Percentiles rank a stretch among this genome's conserved stretches.
Evolutionary conservation across 345 rosid species (phyloP).

Genomic region (Syzygium grande): DNA sequence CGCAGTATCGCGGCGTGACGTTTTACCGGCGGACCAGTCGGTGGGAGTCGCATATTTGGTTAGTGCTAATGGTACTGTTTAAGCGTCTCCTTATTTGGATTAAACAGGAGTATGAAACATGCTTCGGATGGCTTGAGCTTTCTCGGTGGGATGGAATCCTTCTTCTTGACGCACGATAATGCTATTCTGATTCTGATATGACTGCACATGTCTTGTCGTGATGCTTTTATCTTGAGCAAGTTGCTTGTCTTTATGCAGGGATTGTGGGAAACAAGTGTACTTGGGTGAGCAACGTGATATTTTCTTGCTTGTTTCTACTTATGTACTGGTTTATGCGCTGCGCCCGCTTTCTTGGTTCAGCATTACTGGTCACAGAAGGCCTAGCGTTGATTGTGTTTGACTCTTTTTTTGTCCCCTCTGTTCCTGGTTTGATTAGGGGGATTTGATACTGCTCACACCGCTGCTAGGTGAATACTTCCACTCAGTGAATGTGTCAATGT

Average conservation of each 20-base stretch:
- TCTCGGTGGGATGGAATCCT: background rate
- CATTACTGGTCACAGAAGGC: background rate
- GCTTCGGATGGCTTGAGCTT: background rate
- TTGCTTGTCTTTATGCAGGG: slow-evolving; percentile 40
- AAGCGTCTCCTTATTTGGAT: background rate
- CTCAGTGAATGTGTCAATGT: background rate
- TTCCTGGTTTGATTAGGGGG: slow-evolving; percentile 42
- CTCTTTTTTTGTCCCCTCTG: background rate
- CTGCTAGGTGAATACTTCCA: slow-evolving; percentile 52
- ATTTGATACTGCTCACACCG: slow-evolving; percentile 83
- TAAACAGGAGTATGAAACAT: background rate
- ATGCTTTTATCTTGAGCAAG: background rate
- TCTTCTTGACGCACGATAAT: background rate
- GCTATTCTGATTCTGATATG: background rate
- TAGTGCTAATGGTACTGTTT: background rate
- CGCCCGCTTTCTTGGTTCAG: background rate
- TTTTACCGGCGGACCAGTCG: slow-evolving; percentile 70
- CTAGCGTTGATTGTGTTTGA: background rate
- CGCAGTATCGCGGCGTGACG: slow-evolving; percentile 79
- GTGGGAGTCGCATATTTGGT: slow-evolving; percentile 93
- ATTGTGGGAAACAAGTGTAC: slow-evolving; percentile 81
- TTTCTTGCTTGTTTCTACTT: background rate
- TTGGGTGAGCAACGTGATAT: slow-evolving; percentile 32
- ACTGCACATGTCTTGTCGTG: background rate
- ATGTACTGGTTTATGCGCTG: background rate